Conservation (phyloP, 495 filamentous ascomycete genomes). For the Talaromyces wortmannii region DNA sequence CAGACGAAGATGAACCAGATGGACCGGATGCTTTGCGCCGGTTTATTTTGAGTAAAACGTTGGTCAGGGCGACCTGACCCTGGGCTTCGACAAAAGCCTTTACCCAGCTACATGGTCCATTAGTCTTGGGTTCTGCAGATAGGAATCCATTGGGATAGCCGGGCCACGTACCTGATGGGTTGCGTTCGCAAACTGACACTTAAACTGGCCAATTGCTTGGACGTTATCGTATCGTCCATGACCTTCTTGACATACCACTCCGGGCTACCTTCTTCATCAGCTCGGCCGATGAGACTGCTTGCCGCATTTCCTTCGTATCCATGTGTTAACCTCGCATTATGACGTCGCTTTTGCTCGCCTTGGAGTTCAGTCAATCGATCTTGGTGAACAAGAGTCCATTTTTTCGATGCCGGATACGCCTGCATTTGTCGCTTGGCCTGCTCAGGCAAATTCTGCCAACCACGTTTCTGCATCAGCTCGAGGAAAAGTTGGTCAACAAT, state of each 20-base stretch:
- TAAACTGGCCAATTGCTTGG: constrained; percentile 84
- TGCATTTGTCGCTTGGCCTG: constrained; percentile 92
- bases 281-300: constrained; percentile 51
- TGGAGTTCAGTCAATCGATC: constrained; percentile 90
- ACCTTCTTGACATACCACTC: constrained; percentile 98
- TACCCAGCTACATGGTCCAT: constrained; percentile 59
- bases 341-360: constrained; percentile 82
- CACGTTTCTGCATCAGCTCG: constrained; percentile 92
- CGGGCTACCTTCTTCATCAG: constrained; percentile 90
- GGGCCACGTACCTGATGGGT: constrained; percentile 62
- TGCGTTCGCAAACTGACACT: constrained; percentile 93
- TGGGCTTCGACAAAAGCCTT: constrained; percentile 95
- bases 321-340: constrained; percentile 58
- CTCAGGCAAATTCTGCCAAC: constrained; percentile 95
- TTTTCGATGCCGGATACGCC: constrained; percentile 86
- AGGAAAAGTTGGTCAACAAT: constrained; percentile 89
- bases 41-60: constrained; percentile 88
- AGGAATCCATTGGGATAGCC: neutral
- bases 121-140: neutral
- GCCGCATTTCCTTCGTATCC: constrained; percentile 41
- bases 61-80: constrained; percentile 93
- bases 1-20: constrained; percentile 52
- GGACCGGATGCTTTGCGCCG: constrained; percentile 72
- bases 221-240: constrained; percentile 89
- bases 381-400: constrained; percentile 96